Percentiles rank a stretch among this genome's conserved stretches.
Conservation (phyloP, 176 grass and related monocot genomes). For the Thinopyrum elongatum region DNA sequence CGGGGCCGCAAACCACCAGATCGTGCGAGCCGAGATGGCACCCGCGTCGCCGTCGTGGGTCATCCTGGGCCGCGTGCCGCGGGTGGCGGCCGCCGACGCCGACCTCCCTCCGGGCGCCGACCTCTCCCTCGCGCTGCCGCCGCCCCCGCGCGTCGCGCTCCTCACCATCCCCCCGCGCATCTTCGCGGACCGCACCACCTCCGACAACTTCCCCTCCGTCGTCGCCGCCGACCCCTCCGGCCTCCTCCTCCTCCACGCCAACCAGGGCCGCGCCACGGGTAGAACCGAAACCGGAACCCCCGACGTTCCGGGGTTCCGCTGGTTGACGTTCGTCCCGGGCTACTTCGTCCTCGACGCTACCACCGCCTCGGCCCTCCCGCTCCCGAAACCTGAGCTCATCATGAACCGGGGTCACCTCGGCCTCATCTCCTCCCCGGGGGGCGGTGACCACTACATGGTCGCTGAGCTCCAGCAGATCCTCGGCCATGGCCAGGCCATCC, state of each 20-base stretch:
- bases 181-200: background rate
- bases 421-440: background rate
- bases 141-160: background rate
- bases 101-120: background rate
- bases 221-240: background rate
- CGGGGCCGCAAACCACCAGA: background rate
- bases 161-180: background rate
- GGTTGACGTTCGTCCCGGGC: background rate
- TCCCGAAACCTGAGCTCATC: background rate
- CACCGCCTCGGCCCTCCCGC: background rate
- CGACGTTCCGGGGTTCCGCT: background rate
- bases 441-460: background rate
- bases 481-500: background rate
- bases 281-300: background rate
- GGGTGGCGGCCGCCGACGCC: background rate
- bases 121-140: background rate
- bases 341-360: background rate
- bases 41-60: background rate
- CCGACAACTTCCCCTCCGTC: background rate
- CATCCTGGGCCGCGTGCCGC: background rate
- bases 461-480: background rate
- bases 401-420: background rate
- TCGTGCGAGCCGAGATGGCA: background rate
- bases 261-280: background rate
- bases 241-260: background rate